phyloP scores from a whole-genome alignment of 305 asterid species.

The Striga hermonthica region DNA sequence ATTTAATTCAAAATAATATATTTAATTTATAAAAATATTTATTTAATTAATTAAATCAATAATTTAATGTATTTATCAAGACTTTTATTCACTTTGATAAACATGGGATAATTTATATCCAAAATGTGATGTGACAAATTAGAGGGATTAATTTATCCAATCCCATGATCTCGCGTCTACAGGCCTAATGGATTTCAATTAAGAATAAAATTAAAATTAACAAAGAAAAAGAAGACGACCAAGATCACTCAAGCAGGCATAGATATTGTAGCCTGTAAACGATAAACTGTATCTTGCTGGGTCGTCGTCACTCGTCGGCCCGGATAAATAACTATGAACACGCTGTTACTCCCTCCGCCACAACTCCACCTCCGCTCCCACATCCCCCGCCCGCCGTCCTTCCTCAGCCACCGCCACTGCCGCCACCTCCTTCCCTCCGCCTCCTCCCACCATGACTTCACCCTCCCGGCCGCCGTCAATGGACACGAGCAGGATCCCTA shows the following conservation, averaged over 20 bases:
- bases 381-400: conserved; percentile 32
- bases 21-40: too few species aligned
- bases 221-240: not conserved
- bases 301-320: conserved; percentile 16
- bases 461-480: conserved; percentile 27
- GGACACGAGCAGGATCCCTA: conserved; percentile 34
- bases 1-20: too few species aligned
- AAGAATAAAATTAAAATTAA: not conserved
- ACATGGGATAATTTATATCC: too few species aligned
- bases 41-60: too few species aligned
- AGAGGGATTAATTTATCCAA: too few species aligned
- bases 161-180: too few species aligned
- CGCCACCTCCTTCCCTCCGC: conserved; percentile 29
- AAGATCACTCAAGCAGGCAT: not conserved
- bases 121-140: too few species aligned
- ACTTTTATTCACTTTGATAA: too few species aligned
- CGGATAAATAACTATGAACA: conserved; percentile 43
- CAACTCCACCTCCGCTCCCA: conserved; percentile 49
- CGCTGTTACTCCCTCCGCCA: conserved; percentile 51
- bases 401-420: conserved; percentile 35
- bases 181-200: too few species aligned
- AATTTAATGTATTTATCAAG: too few species aligned
- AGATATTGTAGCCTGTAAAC: conserved; percentile 6
- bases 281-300: conserved; percentile 34
- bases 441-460: conserved; percentile 34